phyloP scores from a whole-genome alignment of 2,329 filamentous ascomycete genomes.

The Pseudogymnoascus sp. region DNA sequence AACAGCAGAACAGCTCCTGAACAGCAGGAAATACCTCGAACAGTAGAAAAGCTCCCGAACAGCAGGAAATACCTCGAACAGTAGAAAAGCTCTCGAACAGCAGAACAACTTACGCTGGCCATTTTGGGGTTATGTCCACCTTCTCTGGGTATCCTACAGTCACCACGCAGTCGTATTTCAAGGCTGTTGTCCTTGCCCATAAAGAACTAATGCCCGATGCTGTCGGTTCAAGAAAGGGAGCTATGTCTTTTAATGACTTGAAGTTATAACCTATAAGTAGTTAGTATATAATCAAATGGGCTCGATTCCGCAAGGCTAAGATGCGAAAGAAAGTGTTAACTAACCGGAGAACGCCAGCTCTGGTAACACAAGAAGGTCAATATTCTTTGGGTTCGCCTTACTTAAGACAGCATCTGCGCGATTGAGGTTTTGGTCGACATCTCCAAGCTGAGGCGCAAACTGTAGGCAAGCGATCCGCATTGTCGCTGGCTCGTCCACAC shows the following conservation, averaged over 20 bases:
- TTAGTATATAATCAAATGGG: not conserved
- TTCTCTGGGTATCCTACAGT: slow-evolving; percentile 68
- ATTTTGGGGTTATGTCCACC: slow-evolving; percentile 41
- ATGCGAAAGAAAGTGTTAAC: slow-evolving; percentile 7
- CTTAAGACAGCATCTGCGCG: slow-evolving; percentile 57
- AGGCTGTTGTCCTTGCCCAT: slow-evolving; percentile 62
- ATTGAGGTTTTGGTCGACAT: slow-evolving; percentile 61
- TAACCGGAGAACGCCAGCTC: slow-evolving; percentile 68
- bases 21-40: no score
- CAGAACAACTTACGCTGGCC: slow-evolving; percentile 31
- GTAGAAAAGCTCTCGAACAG: not conserved
- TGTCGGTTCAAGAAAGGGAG: slow-evolving; percentile 58
- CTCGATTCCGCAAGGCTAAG: not conserved
- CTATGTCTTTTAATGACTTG: slow-evolving; percentile 57
- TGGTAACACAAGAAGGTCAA: slow-evolving; percentile 66
- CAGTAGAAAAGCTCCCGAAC: no score
- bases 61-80: no score
- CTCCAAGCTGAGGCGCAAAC: slow-evolving; percentile 60
- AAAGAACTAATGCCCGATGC: slow-evolving; percentile 57
- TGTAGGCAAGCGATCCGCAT: slow-evolving; percentile 66
- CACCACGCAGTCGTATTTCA: slow-evolving; percentile 59
- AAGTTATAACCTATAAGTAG: slow-evolving; percentile 61
- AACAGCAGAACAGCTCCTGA: no score
- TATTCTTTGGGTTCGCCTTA: slow-evolving; percentile 39
- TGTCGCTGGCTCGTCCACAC: not conserved